Conservation (phyloP, 768 basidiomycete genomes). For the Amanita phalloides region DNA sequence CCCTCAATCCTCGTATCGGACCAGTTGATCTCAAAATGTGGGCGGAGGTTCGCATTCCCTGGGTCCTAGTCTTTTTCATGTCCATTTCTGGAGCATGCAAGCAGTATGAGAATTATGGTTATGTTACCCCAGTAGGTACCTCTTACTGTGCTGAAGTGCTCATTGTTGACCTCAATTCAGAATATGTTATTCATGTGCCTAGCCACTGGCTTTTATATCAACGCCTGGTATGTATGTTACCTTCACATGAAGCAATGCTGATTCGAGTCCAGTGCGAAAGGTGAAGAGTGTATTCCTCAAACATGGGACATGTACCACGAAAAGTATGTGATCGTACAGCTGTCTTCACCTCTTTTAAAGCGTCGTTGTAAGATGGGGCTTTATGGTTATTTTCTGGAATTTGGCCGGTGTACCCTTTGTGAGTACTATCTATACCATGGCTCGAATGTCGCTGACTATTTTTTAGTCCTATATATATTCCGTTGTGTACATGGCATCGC, state of each 20-base stretch:
- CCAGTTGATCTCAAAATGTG: slow-evolving; percentile 96
- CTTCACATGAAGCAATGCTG: neutral
- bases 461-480: slow-evolving; percentile 90
- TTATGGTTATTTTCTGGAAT: slow-evolving; percentile 98
- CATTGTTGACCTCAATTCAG: slow-evolving; percentile 23
- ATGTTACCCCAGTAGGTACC: slow-evolving; percentile 66
- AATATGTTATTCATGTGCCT: slow-evolving; percentile 97
- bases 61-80: slow-evolving; percentile 93
- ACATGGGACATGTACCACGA: slow-evolving; percentile 99
- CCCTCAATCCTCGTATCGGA: slow-evolving; percentile 88
- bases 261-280: slow-evolving; percentile 54
- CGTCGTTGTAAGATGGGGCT: slow-evolving; percentile 56
- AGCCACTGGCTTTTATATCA: slow-evolving; percentile 93
- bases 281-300: slow-evolving; percentile 90
- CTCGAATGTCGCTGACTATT: neutral
- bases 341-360: slow-evolving; percentile 2
- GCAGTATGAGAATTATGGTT: slow-evolving; percentile 88
- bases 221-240: slow-evolving; percentile 60
- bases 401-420: slow-evolving; percentile 90
- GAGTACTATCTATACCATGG: slow-evolving; percentile 17
- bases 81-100: slow-evolving; percentile 89
- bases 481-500: slow-evolving; percentile 95
- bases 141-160: neutral
- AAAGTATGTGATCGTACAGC: slow-evolving; percentile 43
- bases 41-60: slow-evolving; percentile 93